Conservation (phyloP, 192 early-diverging fungal genomes). For the Coemansia sp. region DNA sequence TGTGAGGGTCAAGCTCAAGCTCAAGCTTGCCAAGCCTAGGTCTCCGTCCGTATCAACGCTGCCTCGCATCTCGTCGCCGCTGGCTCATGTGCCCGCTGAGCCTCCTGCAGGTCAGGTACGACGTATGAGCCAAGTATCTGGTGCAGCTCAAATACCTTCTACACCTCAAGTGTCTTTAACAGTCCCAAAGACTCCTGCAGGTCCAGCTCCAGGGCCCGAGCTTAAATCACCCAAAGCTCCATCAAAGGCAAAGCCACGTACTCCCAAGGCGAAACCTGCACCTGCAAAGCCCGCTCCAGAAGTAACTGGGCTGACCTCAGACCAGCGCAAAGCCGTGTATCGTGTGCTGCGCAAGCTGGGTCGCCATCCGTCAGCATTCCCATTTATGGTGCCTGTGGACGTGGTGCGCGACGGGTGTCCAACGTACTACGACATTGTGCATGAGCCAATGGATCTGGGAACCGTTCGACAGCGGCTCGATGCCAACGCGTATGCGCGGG, state of each 20-base stretch:
- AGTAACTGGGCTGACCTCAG: conserved; percentile 5
- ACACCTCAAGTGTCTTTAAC: not conserved
- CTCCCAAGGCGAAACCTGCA: not conserved
- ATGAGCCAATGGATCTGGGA: conserved; percentile 67
- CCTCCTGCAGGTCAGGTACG: not conserved
- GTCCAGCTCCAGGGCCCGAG: not conserved
- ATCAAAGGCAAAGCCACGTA: conserved; percentile 5
- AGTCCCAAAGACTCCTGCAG: too few relatives aligned
- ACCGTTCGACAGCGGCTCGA: conserved; percentile 57
- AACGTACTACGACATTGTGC: conserved; percentile 63
- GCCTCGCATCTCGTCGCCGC: conserved; percentile 32
- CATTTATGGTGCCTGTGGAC: conserved; percentile 66
- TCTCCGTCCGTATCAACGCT: conserved; percentile 17
- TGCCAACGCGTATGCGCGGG: conserved; percentile 28
- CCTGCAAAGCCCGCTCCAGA: not conserved
- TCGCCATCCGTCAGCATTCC: conserved; percentile 55
- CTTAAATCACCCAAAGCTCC: not conserved
- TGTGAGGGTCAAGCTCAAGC: conserved; percentile 50
- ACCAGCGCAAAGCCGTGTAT: conserved; percentile 19
- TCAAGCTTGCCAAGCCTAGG: conserved; percentile 6
- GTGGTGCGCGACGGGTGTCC: conserved; percentile 62
- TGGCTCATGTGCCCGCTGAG: conserved; percentile 12
- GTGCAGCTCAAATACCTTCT: not conserved
- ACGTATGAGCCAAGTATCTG: not conserved
- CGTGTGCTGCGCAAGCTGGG: conserved; percentile 50